Base-by-base conservation (phyloP, 2,329 filamentous ascomycete genomes). In the Hymenotorrendiella dingleyae region DNA sequence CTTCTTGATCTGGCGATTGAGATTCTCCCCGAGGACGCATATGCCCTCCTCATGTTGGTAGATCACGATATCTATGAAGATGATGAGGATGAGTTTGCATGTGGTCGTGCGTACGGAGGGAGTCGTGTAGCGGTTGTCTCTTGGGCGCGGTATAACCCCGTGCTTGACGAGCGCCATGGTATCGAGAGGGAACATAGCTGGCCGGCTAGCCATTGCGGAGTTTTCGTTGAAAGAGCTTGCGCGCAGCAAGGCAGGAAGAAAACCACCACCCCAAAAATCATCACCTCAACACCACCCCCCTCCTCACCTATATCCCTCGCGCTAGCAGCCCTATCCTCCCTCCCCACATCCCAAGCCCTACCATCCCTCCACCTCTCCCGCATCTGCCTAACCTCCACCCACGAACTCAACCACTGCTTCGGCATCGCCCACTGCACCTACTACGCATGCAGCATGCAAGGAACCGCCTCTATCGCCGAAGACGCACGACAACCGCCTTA, bases 361-460 rank as follows among this genome's bases (percentile, higher is more conserved):
- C 60, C 59, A 4, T 51, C 53, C 4, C 55, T 81, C 2, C 85
- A 80, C 78, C 69, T 84, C 11, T 69, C 69, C 8, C 68, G 73
- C 9, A 59, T 77, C 2, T 77, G 68, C 40, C 72, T 72, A 37
- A 83, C 81, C 0, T 73, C 72, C 1, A 70, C 70, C 2, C 82
- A 86, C 55, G 82, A 86, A 54, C 61, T 86, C 0, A 77, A 79
- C 0, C 82, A 85, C 57, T 86, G 80, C 54, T 71, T 86, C 27
- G 78, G 75, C 0, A 67, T 86, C 11, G 80, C 62, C 6, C 82
- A 86, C 56, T 86, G 82, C 55, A 64, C 73, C 0, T 83, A 78
- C 53, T 82, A 78, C 50, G 76, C 79, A 0, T 84, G 79, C 50
- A 67, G 70, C 2, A 81, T 83, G 78, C 79, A 84, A 55, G 70